Evolutionary conservation across 495 filamentous ascomycete species (phyloP).

Genomic region (Oleoguttula mirabilis): DNA sequence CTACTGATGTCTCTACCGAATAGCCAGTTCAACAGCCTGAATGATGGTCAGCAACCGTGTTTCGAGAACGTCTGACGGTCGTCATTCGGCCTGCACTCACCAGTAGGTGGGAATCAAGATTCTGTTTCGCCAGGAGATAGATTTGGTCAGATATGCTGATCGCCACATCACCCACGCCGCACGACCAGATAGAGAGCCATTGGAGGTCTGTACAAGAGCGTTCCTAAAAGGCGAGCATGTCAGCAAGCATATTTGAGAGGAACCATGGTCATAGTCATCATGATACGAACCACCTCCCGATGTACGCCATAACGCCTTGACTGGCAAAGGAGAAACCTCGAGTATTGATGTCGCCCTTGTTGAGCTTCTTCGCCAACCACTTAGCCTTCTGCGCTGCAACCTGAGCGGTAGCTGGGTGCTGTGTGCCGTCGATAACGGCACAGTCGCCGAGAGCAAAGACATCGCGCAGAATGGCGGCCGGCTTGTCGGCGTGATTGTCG

Average conservation of each 20-base stretch:
- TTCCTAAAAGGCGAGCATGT: too few species aligned
- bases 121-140: constrained; percentile 71
- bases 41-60: too few species aligned
- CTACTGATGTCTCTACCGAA: constrained; percentile 81
- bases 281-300: constrained; percentile 70
- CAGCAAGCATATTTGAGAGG: too few species aligned
- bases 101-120: constrained; percentile 66
- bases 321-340: constrained; percentile 59
- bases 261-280: too few species aligned
- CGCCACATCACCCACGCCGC: constrained; percentile 76
- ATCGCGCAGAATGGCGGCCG: constrained; percentile 43
- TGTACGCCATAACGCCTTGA: constrained; percentile 75
- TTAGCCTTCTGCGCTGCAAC: constrained; percentile 75
- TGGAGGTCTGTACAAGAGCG: constrained; percentile 65
- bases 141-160: constrained; percentile 74
- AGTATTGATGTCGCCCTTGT: constrained; percentile 41
- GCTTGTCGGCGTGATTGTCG: constrained; percentile 18
- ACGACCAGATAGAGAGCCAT: constrained; percentile 29
- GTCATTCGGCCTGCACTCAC: too few species aligned
- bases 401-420: constrained; percentile 78
- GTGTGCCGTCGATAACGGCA: constrained; percentile 42
- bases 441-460: constrained; percentile 83
- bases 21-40: constrained; percentile 64
- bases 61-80: too few species aligned
- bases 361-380: constrained; percentile 64